These are phyloP conservation scores for Leccinum fibrillosum DNA, from an alignment of 768 basidiomycete genomes.

Conservation along the genomic window DNA sequence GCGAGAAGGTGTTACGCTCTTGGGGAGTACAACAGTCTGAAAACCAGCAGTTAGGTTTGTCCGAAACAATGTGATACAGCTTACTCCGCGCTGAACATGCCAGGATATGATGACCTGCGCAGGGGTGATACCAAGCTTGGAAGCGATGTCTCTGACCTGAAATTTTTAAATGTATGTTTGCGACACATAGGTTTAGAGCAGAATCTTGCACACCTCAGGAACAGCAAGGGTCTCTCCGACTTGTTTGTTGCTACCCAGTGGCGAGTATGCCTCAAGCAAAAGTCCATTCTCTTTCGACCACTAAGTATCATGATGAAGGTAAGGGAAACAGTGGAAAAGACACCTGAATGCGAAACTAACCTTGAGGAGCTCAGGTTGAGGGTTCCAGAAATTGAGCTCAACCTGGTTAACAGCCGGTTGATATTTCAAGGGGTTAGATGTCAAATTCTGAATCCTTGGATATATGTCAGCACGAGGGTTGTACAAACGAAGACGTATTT, in stretches of 20 bases:
- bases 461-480: background rate
- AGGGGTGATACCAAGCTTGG: constrained; percentile 64
- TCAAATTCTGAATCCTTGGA: constrained; percentile 55
- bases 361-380: constrained; percentile 72
- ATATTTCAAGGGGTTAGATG: constrained; percentile 56
- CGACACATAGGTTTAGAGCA: background rate
- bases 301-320: constrained; percentile 28
- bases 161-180: background rate
- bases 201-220: constrained; percentile 41
- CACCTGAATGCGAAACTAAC: constrained; percentile 30
- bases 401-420: constrained; percentile 75
- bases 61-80: constrained; percentile 17
- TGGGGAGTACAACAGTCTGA: constrained; percentile 70
- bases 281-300: constrained; percentile 67
- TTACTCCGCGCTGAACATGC: constrained; percentile 72
- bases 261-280: constrained; percentile 75
- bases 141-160: constrained; percentile 55
- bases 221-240: constrained; percentile 57
- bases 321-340: background rate
- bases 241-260: constrained; percentile 59
- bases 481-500: background rate
- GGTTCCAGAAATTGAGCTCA: constrained; percentile 74
- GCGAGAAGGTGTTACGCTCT: constrained; percentile 68
- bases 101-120: constrained; percentile 75
- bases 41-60: background rate